phyloP scores from a whole-genome alignment of 106 monocot genomes.

The Triglochin maritima region DNA sequence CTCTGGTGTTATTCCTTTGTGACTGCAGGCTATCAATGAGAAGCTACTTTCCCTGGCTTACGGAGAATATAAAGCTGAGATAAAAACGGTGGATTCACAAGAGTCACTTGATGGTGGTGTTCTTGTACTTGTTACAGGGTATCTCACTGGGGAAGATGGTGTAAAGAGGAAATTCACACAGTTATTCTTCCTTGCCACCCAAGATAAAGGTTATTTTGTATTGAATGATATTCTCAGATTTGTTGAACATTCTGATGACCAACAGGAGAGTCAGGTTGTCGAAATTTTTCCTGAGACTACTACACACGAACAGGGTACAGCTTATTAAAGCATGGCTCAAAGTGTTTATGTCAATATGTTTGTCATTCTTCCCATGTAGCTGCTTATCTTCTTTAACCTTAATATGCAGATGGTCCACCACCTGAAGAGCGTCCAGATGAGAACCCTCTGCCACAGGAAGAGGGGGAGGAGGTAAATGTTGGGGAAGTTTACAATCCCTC shows the following conservation, averaged over 20 bases:
- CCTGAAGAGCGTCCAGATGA: background rate
- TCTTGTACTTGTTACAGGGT: slow-evolving; percentile 74
- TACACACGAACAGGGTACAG: slow-evolving; percentile 15
- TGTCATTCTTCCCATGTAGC: background rate
- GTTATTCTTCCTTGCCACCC: slow-evolving; percentile 85
- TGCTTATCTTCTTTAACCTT: background rate
- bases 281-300: slow-evolving; percentile 1
- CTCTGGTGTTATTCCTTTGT: background rate
- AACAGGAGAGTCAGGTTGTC: slow-evolving; percentile 4
- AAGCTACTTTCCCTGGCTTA: slow-evolving; percentile 69
- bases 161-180: slow-evolving; percentile 59
- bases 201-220: slow-evolving; percentile 80
- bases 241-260: slow-evolving; percentile 20
- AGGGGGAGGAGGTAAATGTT: slow-evolving; percentile 27
- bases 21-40: slow-evolving; percentile 56
- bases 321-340: background rate
- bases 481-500: slow-evolving; percentile 53
- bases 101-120: slow-evolving; percentile 61
- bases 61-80: slow-evolving; percentile 29
- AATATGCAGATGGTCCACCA: background rate
- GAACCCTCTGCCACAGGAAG: slow-evolving; percentile 5
- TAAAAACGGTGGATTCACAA: slow-evolving; percentile 77
- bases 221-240: slow-evolving; percentile 76
- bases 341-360: background rate
- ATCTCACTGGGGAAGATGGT: slow-evolving; percentile 36